Conservation (phyloP, 1,284 basidiomycete genomes). For the Fomitopsis palustris region DNA sequence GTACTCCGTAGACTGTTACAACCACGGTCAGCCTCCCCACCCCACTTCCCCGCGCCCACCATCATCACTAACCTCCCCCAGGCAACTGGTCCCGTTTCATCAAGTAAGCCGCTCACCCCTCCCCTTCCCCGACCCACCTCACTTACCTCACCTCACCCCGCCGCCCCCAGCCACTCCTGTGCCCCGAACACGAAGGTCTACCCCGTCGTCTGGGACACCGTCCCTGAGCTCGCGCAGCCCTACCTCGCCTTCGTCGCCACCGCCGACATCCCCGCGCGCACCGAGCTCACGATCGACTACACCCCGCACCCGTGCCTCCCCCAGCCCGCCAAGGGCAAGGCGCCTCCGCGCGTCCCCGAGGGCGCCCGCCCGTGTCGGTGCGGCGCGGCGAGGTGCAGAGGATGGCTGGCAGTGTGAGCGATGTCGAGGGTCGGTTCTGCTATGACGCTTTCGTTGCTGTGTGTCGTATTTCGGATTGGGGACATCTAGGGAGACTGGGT, state of each 20-base stretch:
- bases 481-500: too few species aligned
- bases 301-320: too few species aligned
- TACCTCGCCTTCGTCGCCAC: constrained; percentile 57
- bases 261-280: constrained; percentile 41
- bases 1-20: constrained; percentile 47
- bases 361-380: too few species aligned
- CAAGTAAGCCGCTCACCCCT: constrained; percentile 44
- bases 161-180: constrained; percentile 55
- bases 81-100: constrained; percentile 74
- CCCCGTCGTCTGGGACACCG: constrained; percentile 56
- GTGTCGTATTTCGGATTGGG: too few species aligned
- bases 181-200: constrained; percentile 53
- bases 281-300: constrained; percentile 49
- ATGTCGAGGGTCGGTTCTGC: too few species aligned
- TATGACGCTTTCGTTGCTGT: too few species aligned
- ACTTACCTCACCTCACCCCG: background rate
- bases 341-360: too few species aligned
- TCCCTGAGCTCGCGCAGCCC: constrained; percentile 55
- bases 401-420: too few species aligned
- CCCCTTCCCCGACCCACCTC: background rate
- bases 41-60: too few species aligned
- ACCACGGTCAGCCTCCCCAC: constrained; percentile 37
- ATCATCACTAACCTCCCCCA: constrained; percentile 19
- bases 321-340: too few species aligned
- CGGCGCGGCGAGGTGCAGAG: too few species aligned